phyloP scores from a whole-genome alignment of 2,329 filamentous ascomycete genomes.

The Lecanicillium sp. region DNA sequence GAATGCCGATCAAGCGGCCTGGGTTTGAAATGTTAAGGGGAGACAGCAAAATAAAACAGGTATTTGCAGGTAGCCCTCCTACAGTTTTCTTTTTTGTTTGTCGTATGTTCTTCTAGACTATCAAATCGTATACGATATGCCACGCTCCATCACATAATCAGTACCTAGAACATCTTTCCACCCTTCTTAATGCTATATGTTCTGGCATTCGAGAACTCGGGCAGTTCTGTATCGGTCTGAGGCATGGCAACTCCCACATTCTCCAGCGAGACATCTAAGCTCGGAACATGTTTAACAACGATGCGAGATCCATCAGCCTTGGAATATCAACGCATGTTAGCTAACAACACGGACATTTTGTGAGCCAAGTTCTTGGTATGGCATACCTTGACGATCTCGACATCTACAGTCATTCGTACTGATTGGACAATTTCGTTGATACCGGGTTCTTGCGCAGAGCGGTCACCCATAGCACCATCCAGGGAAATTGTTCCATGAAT shows the following conservation, averaged over 20 bases:
- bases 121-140: too few species aligned
- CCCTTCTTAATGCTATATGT: not conserved
- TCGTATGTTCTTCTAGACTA: too few species aligned
- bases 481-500: constrained; percentile 28
- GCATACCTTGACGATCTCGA: constrained; percentile 24
- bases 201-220: constrained; percentile 1
- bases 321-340: not conserved
- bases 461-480: constrained; percentile 58
- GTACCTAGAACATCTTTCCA: not conserved
- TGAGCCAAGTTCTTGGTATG: too few species aligned
- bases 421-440: constrained; percentile 16
- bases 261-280: constrained; percentile 1
- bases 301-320: constrained; percentile 3
- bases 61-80: too few species aligned
- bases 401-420: constrained; percentile 19
- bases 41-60: too few species aligned
- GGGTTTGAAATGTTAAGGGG: too few species aligned
- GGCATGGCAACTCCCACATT: constrained; percentile 1
- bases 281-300: not conserved
- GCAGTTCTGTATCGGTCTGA: constrained; percentile 4
- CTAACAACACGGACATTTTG: too few species aligned
- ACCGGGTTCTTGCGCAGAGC: constrained; percentile 29
- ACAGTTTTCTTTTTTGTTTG: too few species aligned
- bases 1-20: too few species aligned
- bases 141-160: too few species aligned